phyloP scores from a whole-genome alignment of 116 monocot species.

The Zostera marina region DNA sequence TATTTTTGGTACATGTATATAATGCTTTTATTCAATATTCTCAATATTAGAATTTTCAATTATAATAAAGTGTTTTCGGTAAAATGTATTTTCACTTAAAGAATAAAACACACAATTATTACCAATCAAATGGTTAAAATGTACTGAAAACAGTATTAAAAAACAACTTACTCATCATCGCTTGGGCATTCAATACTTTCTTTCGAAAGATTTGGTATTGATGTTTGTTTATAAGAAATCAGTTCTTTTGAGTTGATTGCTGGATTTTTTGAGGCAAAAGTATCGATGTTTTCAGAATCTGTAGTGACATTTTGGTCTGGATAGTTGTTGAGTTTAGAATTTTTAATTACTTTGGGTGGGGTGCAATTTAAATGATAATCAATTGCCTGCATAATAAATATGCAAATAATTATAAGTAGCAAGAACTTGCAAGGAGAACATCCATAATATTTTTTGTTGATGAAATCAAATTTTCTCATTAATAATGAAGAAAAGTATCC shows the following conservation, averaged over 20 bases:
- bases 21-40: no score
- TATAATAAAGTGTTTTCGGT: no score
- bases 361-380: constrained; percentile 7
- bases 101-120: no score
- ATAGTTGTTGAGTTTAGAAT: constrained; percentile 10
- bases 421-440: no score
- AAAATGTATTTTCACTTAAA: no score
- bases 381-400: constrained; percentile 12
- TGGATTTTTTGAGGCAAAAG: neutral
- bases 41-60: no score
- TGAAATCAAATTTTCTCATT: no score
- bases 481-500: no score
- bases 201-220: constrained; percentile 79
- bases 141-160: neutral
- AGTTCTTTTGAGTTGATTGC: constrained; percentile 8
- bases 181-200: constrained; percentile 52
- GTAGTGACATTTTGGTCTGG: constrained; percentile 9
- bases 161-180: constrained; percentile 76
- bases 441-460: no score
- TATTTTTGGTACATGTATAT: no score
- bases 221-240: constrained; percentile 21
- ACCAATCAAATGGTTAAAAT: neutral
- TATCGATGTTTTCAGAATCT: constrained; percentile 6
- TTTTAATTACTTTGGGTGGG: constrained; percentile 9
- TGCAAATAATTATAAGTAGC: neutral